A percentile compares a stretch with the other conserved stretches of the same genome.
These are phyloP conservation scores for Tubosaeta sp. DNA, from an alignment of 768 basidiomycete species.

Conservation along the genomic window DNA sequence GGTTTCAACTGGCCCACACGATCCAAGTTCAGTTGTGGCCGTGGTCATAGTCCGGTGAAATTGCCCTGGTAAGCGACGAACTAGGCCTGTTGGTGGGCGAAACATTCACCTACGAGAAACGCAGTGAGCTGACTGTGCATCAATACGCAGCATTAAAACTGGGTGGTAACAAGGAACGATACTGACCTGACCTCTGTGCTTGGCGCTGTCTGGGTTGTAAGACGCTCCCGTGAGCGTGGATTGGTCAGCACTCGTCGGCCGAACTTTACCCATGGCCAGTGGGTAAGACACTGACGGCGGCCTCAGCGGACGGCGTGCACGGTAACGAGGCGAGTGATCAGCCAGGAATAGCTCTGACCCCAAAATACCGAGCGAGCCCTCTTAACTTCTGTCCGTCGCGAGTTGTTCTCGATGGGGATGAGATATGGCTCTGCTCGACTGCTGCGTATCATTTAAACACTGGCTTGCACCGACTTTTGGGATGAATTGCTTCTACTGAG, in stretches of 20 bases:
- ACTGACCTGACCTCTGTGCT: slow-evolving; percentile 3
- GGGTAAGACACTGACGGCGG: neutral
- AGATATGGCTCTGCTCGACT: neutral
- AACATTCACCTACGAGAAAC: slow-evolving; percentile 21
- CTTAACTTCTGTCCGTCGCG: neutral
- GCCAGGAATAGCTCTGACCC: slow-evolving; percentile 7
- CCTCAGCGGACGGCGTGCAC: too few relatives aligned
- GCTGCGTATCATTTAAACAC: neutral
- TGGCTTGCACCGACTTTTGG: neutral
- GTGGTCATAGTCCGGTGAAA: slow-evolving; percentile 28
- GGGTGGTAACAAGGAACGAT: slow-evolving; percentile 8
- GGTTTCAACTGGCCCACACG: slow-evolving; percentile 49
- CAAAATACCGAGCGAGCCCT: slow-evolving; percentile 1
- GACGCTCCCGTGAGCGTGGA: neutral
- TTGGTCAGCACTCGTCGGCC: slow-evolving; percentile 14
- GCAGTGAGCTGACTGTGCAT: slow-evolving; percentile 9
- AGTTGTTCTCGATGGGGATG: neutral
- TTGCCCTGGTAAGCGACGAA: slow-evolving; percentile 18
- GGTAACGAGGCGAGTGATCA: slow-evolving; percentile 16
- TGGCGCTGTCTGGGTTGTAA: neutral
- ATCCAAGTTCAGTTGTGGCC: slow-evolving; percentile 20
- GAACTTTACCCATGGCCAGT: neutral
- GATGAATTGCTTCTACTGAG: neutral
- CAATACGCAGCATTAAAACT: slow-evolving; percentile 17
- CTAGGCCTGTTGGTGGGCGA: slow-evolving; percentile 16